Evolutionary conservation across 2,329 filamentous ascomycete genomes (phyloP).

Genomic region (Stemphylium lycopersici): DNA sequence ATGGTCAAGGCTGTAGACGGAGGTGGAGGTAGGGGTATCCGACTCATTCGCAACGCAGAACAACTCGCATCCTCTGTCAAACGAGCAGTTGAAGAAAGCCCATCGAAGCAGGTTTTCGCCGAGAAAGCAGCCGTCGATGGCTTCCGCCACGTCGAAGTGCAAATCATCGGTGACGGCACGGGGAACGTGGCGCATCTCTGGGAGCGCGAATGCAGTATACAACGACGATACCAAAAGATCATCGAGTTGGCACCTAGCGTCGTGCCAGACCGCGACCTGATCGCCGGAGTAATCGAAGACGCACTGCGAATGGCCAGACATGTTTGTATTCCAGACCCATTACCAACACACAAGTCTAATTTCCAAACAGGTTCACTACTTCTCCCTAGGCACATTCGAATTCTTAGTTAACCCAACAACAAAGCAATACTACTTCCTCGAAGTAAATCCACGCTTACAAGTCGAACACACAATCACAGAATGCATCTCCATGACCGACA

Average conservation of each 20-base stretch:
- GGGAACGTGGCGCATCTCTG: conserved; percentile 62
- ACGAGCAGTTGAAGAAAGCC: conserved; percentile 63
- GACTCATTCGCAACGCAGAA: conserved; percentile 55
- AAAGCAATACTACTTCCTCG: conserved; percentile 63
- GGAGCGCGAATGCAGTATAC: conserved; percentile 67
- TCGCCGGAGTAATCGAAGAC: conserved; percentile 59
- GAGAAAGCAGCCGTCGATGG: conserved; percentile 68
- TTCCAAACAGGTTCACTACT: conserved; percentile 56
- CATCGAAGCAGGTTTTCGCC: conserved; percentile 62
- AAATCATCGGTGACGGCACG: conserved; percentile 63
- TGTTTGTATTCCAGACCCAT: conserved; percentile 33
- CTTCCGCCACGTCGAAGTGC: conserved; percentile 67
- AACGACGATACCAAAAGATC: conserved; percentile 66
- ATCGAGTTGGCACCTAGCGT: conserved; percentile 65
- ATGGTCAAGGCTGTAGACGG: conserved; percentile 71
- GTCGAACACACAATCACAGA: conserved; percentile 69
- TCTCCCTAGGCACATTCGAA: conserved; percentile 68
- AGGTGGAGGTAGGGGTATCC: conserved; percentile 66
- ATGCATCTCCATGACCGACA: conserved; percentile 59
- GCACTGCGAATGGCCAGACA: conserved; percentile 60
- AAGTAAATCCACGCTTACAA: conserved; percentile 66
- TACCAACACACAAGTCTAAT: not conserved
- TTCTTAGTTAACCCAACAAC: conserved; percentile 62
- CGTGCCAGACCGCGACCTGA: conserved; percentile 53
- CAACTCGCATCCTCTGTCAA: conserved; percentile 56